Evolutionary conservation across 257 asterid genomes (phyloP).

Genomic region (Striga asiatica): DNA sequence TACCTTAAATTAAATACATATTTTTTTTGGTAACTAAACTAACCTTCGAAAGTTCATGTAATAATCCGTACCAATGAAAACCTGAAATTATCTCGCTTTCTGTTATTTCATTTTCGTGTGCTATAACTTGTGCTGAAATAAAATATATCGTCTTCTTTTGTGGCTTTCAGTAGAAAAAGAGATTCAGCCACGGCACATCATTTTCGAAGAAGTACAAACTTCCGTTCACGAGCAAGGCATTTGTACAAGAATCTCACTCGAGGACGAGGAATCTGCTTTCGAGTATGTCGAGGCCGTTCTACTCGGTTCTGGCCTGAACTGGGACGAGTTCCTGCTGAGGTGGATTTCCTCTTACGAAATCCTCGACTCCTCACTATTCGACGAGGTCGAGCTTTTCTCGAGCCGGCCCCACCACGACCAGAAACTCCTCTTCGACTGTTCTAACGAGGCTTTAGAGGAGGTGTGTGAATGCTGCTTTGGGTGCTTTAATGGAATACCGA

Average conservation of each 20-base stretch:
- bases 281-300: slow-evolving; percentile 97
- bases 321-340: slow-evolving; percentile 73
- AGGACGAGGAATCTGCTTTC: slow-evolving; percentile 90
- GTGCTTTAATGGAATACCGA: slow-evolving; percentile 25
- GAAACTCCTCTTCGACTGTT: slow-evolving; percentile 74
- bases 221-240: slow-evolving; percentile 33
- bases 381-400: slow-evolving; percentile 85
- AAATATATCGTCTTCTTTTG: not conserved
- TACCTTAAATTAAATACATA: no score
- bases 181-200: slow-evolving; percentile 59
- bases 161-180: slow-evolving; percentile 43
- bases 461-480: slow-evolving; percentile 54
- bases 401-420: slow-evolving; percentile 60
- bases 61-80: not conserved
- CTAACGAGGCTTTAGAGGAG: slow-evolving; percentile 58
- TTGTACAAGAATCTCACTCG: slow-evolving; percentile 43
- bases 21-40: no score
- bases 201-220: slow-evolving; percentile 63
- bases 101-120: not conserved
- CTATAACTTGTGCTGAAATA: slow-evolving; percentile 15
- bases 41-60: no score
- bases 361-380: slow-evolving; percentile 67
- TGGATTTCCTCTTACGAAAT: slow-evolving; percentile 64
- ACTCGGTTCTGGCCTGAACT: slow-evolving; percentile 86
- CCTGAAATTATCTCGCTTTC: not conserved